phyloP scores from a whole-genome alignment of 2,329 filamentous ascomycete species.

The Fusarium kyushuense region DNA sequence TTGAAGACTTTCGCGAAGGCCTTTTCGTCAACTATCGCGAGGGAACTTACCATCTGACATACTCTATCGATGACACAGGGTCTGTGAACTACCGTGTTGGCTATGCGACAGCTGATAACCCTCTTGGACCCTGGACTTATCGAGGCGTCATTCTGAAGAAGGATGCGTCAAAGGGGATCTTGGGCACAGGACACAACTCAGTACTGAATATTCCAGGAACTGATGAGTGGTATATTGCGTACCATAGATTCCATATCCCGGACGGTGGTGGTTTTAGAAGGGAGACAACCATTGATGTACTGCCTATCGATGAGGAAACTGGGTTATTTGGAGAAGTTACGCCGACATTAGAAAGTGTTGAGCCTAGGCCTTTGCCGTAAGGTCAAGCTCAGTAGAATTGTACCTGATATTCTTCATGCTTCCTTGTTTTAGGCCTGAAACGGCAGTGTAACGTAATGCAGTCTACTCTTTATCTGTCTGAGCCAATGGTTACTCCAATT shows the following conservation, averaged over 20 bases:
- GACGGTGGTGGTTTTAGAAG: constrained; percentile 58
- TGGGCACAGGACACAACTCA: constrained; percentile 60
- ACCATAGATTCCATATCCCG: constrained; percentile 62
- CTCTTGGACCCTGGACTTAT: constrained; percentile 59
- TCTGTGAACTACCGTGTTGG: constrained; percentile 61
- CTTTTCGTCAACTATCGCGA: constrained; percentile 59
- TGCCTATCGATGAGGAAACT: constrained; percentile 54
- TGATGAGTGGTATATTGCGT: constrained; percentile 64
- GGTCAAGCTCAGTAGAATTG: neutral
- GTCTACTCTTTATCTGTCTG: too few relatives aligned
- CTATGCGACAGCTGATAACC: constrained; percentile 56
- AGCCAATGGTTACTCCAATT: too few relatives aligned
- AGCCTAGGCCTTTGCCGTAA: constrained; percentile 3
- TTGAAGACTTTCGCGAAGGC: constrained; percentile 57
- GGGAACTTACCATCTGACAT: constrained; percentile 61
- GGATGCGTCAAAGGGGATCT: constrained; percentile 56
- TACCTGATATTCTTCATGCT: accelerated
- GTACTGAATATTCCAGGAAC: constrained; percentile 60
- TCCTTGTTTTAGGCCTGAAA: too few relatives aligned
- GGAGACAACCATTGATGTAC: constrained; percentile 58
- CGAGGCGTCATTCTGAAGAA: constrained; percentile 59
- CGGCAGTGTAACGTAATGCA: too few relatives aligned
- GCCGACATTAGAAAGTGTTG: constrained; percentile 41
- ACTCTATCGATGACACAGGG: constrained; percentile 61
- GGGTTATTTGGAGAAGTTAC: constrained; percentile 55